Percentiles rank a stretch among this genome's conserved stretches.
Evolutionary conservation across 352 stramenopile genomes (phyloP).

Genomic region (Phytopythium boreale): DNA sequence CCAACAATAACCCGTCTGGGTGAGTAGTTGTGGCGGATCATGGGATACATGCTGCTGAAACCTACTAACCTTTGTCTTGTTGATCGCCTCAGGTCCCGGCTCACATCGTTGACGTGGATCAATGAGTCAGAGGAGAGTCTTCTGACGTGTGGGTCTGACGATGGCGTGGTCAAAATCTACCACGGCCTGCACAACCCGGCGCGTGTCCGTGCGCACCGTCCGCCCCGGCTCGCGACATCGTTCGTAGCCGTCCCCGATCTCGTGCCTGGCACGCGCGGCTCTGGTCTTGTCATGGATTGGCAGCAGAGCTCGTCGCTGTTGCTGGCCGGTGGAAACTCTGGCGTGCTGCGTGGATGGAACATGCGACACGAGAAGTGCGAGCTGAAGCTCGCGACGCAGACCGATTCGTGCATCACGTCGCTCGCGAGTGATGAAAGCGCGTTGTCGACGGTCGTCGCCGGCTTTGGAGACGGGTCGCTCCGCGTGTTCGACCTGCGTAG

Average conservation of each 20-base stretch:
- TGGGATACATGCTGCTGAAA: background rate
- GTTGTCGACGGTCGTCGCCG: conserved; percentile 82
- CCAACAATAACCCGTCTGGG: conserved; percentile 81
- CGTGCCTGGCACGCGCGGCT: conserved; percentile 85
- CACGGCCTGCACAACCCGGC: conserved; percentile 69
- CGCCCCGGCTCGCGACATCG: conserved; percentile 86
- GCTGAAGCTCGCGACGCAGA: conserved; percentile 80
- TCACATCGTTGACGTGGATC: conserved; percentile 96
- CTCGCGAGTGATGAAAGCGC: conserved; percentile 81
- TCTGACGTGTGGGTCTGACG: conserved; percentile 94
- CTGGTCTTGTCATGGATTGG: conserved; percentile 96
- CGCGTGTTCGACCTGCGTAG: conserved; percentile 94
- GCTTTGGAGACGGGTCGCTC: conserved; percentile 93
- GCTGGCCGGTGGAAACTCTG: conserved; percentile 92
- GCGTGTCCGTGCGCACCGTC: conserved; percentile 13
- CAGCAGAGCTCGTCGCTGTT: conserved; percentile 90
- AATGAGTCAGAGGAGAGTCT: conserved; percentile 94
- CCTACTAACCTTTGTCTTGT: conserved; percentile 11
- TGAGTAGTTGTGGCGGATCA: conserved; percentile 24
- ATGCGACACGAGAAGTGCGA: conserved; percentile 89
- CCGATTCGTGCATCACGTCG: conserved; percentile 89
- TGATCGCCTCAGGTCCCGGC: conserved; percentile 50
- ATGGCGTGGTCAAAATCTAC: conserved; percentile 96
- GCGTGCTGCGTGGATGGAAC: conserved; percentile 93
- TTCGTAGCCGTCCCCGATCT: conserved; percentile 95